Evolutionary conservation across 2,329 filamentous ascomycete genomes (phyloP).

Genomic region (Cladophialophora psammophila): DNA sequence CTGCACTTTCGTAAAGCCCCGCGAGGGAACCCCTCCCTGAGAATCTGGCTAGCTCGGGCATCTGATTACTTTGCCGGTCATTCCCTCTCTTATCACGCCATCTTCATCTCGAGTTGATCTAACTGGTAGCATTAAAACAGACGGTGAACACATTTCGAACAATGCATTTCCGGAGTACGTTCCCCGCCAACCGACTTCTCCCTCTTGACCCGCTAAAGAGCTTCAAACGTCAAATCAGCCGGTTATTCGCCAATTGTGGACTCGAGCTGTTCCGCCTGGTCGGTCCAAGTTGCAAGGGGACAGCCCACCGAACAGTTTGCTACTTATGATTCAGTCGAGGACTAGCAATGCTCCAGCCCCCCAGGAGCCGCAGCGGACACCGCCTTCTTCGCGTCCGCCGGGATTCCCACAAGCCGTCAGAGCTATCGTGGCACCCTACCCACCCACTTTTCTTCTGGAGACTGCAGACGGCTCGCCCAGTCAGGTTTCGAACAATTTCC

Average conservation of each 20-base stretch:
- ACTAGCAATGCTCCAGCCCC: conserved; percentile 14
- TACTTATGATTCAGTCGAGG: conserved; percentile 13
- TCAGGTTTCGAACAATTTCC: conserved; percentile 33
- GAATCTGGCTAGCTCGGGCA: background rate
- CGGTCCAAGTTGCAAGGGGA: conserved; percentile 26
- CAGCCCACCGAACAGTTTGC: conserved; percentile 15
- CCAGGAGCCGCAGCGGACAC: conserved; percentile 28
- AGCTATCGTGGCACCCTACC: conserved; percentile 24
- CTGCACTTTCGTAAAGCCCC: conserved; percentile 10
- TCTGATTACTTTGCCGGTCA: conserved; percentile 11
- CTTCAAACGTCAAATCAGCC: background rate
- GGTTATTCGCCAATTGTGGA: background rate
- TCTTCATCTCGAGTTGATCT: background rate
- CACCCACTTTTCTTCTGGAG: conserved; percentile 27
- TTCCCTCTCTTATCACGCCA: conserved; percentile 10
- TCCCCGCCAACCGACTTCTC: conserved; percentile 10
- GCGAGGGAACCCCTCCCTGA: conserved; percentile 13
- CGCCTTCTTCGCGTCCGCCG: conserved; percentile 31
- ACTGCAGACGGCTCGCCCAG: conserved; percentile 23
- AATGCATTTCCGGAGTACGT: conserved; percentile 21
- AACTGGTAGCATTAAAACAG: conserved; percentile 7
- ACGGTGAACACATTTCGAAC: conserved; percentile 25
- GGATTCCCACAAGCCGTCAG: conserved; percentile 35
- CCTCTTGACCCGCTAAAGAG: background rate
- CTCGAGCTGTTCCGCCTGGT: conserved; percentile 13